These are phyloP conservation scores for Calonectria crousiana DNA, from an alignment of 2,329 filamentous ascomycete species.

Conservation along the genomic window DNA sequence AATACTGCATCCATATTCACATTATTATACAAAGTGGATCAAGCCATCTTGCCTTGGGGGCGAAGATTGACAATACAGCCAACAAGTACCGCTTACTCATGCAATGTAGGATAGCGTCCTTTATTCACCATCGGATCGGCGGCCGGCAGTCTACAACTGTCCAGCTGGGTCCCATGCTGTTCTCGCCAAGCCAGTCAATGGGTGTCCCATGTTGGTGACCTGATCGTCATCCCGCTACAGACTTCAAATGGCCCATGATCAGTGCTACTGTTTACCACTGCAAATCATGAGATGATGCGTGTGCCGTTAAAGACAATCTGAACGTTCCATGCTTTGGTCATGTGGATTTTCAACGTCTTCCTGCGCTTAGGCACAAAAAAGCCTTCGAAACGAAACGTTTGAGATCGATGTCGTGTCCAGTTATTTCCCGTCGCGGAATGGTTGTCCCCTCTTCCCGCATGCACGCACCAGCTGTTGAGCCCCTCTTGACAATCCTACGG, in stretches of 20 bases:
- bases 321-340: not conserved
- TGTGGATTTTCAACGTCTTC: not conserved
- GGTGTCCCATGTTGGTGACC: not conserved
- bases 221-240: not conserved
- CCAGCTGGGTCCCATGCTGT: not conserved
- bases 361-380: not conserved
- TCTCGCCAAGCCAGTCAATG: not conserved
- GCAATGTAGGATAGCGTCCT: not conserved
- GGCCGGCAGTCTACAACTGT: not conserved
- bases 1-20: not conserved
- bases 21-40: not conserved
- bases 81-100: not conserved
- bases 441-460: slow-evolving; percentile 11
- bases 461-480: slow-evolving; percentile 17
- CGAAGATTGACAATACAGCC: not conserved
- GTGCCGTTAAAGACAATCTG: not conserved
- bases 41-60: not conserved
- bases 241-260: not conserved
- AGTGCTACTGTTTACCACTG: not conserved
- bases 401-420: not conserved
- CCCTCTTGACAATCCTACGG: not conserved
- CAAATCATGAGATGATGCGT: not conserved
- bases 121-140: slow-evolving; percentile 1
- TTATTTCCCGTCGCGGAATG: slow-evolving; percentile 2
- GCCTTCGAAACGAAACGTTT: slow-evolving; percentile 5